Percentiles rank a stretch among this genome's conserved stretches.
Conservation (phyloP, 163 green algal genomes). For the Scenedesmus sp. region DNA sequence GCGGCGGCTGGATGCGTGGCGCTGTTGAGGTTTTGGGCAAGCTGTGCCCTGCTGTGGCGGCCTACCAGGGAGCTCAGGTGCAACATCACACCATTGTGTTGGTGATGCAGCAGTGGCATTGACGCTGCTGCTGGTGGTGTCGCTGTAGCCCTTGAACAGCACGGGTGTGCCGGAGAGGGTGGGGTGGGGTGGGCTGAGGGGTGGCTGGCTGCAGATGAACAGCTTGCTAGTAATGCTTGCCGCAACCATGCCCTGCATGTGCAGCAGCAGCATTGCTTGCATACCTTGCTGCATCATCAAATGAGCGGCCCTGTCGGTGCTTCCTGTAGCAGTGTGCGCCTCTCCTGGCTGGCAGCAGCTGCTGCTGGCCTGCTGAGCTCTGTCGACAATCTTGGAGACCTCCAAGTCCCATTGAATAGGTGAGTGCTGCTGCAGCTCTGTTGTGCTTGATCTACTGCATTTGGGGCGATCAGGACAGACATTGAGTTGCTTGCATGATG, state of each 20-base stretch:
- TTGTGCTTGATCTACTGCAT: too few relatives aligned
- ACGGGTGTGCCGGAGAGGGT: too few relatives aligned
- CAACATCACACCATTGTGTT: background rate
- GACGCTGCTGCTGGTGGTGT: background rate
- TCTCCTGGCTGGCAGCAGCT: background rate
- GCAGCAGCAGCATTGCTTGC: background rate
- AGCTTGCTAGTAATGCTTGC: background rate
- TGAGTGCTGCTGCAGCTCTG: background rate
- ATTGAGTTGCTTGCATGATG: too few relatives aligned
- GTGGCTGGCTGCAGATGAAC: background rate
- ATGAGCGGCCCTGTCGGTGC: background rate
- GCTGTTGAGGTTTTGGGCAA: constrained; percentile 29
- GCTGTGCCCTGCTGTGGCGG: constrained; percentile 13
- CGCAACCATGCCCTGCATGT: background rate
- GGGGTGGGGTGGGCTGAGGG: background rate
- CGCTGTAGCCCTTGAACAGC: too few relatives aligned
- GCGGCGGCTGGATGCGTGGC: constrained; percentile 16
- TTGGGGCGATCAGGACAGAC: too few relatives aligned
- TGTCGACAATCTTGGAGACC: background rate
- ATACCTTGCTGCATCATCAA: too few relatives aligned
- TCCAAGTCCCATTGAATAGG: background rate
- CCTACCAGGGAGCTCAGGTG: constrained; percentile 16
- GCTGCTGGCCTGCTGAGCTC: background rate
- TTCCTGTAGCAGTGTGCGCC: background rate
- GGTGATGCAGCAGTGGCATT: background rate